Conservation (phyloP, 139 green algal species). For the Dunaliella sp. region DNA sequence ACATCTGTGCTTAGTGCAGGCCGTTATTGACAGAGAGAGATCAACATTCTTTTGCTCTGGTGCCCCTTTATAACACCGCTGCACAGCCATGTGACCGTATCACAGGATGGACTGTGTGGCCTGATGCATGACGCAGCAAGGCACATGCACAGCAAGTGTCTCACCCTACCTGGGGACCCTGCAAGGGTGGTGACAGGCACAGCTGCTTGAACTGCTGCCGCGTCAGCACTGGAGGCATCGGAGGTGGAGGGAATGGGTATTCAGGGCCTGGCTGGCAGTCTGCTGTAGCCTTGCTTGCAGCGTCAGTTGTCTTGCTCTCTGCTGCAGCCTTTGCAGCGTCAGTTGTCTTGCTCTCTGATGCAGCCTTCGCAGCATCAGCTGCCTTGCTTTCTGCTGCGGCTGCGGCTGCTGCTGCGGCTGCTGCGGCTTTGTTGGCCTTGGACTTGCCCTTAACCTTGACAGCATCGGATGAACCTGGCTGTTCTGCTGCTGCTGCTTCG, state of each 20-base stretch:
- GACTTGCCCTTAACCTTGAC: too few relatives aligned
- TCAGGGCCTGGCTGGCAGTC: neutral
- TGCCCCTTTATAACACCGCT: too few relatives aligned
- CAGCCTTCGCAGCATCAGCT: neutral
- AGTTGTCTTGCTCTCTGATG: neutral
- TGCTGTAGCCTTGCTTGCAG: too few relatives aligned
- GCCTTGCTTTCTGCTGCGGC: neutral
- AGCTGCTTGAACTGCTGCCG: constrained; percentile 56
- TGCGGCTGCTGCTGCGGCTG: neutral
- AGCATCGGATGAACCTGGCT: too few relatives aligned
- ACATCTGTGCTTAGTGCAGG: too few relatives aligned
- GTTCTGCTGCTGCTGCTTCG: too few relatives aligned
- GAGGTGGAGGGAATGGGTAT: neutral
- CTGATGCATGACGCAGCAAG: too few relatives aligned
- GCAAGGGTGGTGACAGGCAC: constrained; percentile 49
- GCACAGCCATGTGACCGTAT: too few relatives aligned
- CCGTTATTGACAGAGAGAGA: too few relatives aligned
- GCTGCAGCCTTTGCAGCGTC: constrained; percentile 3
- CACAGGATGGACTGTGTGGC: too few relatives aligned
- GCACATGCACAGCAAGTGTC: neutral
- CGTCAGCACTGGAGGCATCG: constrained; percentile 44
- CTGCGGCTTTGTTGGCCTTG: neutral
- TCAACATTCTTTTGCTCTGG: too few relatives aligned
- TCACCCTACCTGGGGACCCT: constrained; percentile 19
- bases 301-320: neutral